Conservation (phyloP, 2,329 filamentous ascomycete species). For the Plectosphaerella sp. region DNA sequence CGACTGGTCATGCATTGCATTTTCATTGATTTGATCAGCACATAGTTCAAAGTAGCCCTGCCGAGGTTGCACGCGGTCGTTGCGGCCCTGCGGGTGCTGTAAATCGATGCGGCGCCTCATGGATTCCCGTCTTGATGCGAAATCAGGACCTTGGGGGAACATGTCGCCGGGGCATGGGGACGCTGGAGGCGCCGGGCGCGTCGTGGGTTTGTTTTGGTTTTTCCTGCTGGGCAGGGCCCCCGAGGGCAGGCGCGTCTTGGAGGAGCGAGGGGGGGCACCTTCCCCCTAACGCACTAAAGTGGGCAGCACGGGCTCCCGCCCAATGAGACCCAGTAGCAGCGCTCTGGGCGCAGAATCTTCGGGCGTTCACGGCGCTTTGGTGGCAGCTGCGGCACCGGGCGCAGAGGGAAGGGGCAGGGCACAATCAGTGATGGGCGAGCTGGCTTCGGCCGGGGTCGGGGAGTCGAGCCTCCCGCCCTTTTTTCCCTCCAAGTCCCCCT, state of each 20-base stretch:
- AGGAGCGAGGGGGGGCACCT: no score
- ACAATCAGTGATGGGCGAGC: no score
- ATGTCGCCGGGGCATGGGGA: not conserved
- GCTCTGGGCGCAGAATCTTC: not conserved
- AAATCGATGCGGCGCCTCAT: no score
- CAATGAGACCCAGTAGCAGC: not conserved
- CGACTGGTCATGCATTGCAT: no score
- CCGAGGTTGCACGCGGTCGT: not conserved
- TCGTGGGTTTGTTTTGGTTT: not conserved
- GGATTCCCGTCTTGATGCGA: not conserved
- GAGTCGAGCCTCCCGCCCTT: not conserved
- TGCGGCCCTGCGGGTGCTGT: not conserved
- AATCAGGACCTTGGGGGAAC: not conserved
- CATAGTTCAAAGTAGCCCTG: not conserved
- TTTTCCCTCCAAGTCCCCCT: not conserved
- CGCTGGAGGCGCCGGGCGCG: not conserved
- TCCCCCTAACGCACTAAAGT: not conserved
- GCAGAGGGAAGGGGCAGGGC: not conserved
- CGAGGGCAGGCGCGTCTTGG: not conserved
- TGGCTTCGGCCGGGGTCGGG: not conserved
- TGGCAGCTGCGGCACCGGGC: not conserved
- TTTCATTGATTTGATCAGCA: no score
- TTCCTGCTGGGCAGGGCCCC: not conserved
- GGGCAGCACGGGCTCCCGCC: not conserved
- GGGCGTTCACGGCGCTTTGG: not conserved